Conservation (phyloP, 495 filamentous ascomycete species). For the Neurospora intermedia region DNA sequence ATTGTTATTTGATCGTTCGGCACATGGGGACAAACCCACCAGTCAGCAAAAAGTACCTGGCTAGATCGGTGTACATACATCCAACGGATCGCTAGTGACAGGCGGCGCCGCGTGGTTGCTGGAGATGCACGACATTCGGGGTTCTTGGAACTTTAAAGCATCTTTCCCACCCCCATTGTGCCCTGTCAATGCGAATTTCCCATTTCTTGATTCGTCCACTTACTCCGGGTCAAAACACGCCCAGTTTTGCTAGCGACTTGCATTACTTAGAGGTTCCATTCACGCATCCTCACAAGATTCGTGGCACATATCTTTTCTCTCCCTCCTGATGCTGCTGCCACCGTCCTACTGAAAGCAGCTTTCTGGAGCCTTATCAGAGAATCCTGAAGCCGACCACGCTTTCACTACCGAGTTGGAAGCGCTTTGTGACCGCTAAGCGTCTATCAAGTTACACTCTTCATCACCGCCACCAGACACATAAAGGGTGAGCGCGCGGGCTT, state of each 20-base stretch:
- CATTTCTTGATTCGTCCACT: neutral
- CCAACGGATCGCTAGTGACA: neutral
- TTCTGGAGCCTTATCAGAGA: neutral
- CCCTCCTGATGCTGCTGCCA: neutral
- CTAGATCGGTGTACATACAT: neutral
- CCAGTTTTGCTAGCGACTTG: neutral
- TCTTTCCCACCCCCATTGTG: neutral
- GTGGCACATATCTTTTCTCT: neutral
- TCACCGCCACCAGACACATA: neutral
- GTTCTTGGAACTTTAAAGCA: neutral
- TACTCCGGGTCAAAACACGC: too few relatives aligned
- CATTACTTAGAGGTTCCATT: neutral
- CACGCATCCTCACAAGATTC: neutral
- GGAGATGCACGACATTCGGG: neutral
- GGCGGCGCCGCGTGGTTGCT: neutral
- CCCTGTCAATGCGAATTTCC: neutral
- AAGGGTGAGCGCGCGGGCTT: neutral
- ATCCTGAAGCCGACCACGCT: neutral
- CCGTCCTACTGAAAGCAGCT: neutral
- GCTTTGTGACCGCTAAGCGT: neutral
- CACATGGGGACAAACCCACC: neutral
- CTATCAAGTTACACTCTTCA: neutral
- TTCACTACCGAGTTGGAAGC: neutral
- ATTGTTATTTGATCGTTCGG: neutral
- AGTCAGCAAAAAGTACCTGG: neutral